Percentiles rank a stretch among this genome's conserved stretches.
Evolutionary conservation across 1,284 basidiomycete species (phyloP).

Genomic region (Rhodotorula sp.): DNA sequence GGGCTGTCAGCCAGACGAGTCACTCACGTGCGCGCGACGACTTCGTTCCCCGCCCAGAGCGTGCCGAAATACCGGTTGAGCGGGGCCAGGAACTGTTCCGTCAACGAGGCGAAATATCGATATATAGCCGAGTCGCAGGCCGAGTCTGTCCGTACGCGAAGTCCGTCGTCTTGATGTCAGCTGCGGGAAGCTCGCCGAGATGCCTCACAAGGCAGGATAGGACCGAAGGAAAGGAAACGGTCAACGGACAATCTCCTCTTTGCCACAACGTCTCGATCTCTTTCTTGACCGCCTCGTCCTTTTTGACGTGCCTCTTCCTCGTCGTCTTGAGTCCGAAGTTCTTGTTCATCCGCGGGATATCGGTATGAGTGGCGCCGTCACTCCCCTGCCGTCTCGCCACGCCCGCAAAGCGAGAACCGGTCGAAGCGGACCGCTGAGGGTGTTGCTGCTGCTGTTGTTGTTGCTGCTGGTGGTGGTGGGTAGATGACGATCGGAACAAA

Average conservation of each 20-base stretch:
- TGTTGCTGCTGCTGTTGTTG: too few species aligned
- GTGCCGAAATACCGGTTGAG: constrained; percentile 84
- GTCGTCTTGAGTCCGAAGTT: constrained; percentile 69
- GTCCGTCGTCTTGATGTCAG: too few species aligned
- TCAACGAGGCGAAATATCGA: constrained; percentile 81
- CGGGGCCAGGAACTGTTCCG: constrained; percentile 84
- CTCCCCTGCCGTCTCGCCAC: not conserved
- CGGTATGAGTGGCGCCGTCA: constrained; percentile 28
- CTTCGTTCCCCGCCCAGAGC: constrained; percentile 34
- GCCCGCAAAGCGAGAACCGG: constrained; percentile 5
- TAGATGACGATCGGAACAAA: too few species aligned
- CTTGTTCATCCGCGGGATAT: constrained; percentile 13
- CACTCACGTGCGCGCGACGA: constrained; percentile 6
- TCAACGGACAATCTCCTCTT: constrained; percentile 36
- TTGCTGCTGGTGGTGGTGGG: too few species aligned
- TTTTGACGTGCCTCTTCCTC: constrained; percentile 76
- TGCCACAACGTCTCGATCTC: constrained; percentile 38
- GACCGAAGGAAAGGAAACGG: too few species aligned
- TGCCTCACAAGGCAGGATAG: too few species aligned
- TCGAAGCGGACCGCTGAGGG: constrained; percentile 15
- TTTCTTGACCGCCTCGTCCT: constrained; percentile 61
- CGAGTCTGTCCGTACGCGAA: constrained; percentile 53
- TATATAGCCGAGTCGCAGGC: constrained; percentile 66
- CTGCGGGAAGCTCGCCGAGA: too few species aligned
- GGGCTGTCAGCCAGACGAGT: too few species aligned